These are phyloP conservation scores for Penicillium malachiteum DNA, from an alignment of 495 filamentous ascomycete species.

Conservation along the genomic window DNA sequence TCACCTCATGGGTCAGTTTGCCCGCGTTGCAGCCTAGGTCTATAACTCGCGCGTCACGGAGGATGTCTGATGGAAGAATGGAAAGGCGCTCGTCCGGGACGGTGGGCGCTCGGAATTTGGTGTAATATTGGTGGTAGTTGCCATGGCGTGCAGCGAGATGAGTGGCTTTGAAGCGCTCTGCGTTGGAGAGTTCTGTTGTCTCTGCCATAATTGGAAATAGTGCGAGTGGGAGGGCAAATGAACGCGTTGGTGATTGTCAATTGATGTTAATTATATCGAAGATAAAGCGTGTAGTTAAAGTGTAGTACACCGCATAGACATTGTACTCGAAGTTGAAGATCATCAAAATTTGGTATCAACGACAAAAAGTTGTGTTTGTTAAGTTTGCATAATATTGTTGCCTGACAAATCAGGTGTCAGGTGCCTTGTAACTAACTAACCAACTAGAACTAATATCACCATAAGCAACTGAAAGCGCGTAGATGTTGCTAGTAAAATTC, in stretches of 20 bases:
- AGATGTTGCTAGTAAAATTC: too few species aligned
- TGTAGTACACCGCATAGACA: slow-evolving; percentile 13
- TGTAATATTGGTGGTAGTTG: slow-evolving; percentile 34
- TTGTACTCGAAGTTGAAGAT: slow-evolving; percentile 12
- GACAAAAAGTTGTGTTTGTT: slow-evolving; percentile 19
- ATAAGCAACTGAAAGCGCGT: too few species aligned
- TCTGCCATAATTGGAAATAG: slow-evolving; percentile 24
- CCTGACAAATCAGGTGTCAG: too few species aligned
- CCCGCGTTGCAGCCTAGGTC: slow-evolving; percentile 31
- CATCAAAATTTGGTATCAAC: slow-evolving; percentile 15
- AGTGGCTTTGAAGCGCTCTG: slow-evolving; percentile 34
- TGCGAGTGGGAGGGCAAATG: slow-evolving; percentile 9
- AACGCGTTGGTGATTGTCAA: neutral
- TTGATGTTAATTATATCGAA: slow-evolving; percentile 15
- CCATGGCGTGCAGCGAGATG: slow-evolving; percentile 31
- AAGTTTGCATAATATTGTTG: slow-evolving; percentile 18
- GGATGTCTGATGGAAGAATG: slow-evolving; percentile 28
- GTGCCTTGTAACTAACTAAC: too few species aligned
- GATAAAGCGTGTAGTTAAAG: slow-evolving; percentile 8
- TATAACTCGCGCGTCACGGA: slow-evolving; percentile 28
- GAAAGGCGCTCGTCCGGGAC: slow-evolving; percentile 31
- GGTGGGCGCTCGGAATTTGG: slow-evolving; percentile 27
- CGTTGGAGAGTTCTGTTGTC: slow-evolving; percentile 26
- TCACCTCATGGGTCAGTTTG: slow-evolving; percentile 28
- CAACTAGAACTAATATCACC: too few species aligned